phyloP scores from a whole-genome alignment of 306 rosid genomes.

The Sesbania bispinosa region DNA sequence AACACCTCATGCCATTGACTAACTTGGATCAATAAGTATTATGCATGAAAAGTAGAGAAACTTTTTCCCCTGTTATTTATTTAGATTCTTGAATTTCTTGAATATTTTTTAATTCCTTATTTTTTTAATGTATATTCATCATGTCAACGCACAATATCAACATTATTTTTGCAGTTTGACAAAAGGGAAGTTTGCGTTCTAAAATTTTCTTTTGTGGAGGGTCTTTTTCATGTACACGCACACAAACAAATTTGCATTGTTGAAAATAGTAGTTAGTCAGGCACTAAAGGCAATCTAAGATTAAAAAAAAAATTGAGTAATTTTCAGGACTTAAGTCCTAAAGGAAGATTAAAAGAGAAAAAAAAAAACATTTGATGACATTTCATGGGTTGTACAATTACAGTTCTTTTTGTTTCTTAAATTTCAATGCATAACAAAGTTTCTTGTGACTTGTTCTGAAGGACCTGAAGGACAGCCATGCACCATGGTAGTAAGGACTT shows the following conservation, averaged over 20 bases:
- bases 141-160: no score
- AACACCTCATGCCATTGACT: not conserved
- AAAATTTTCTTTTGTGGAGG: no score
- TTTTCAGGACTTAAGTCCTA: no score
- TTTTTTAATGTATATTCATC: no score
- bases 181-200: no score
- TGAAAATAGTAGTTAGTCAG: no score
- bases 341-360: not conserved
- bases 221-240: no score
- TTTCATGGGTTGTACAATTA: not conserved
- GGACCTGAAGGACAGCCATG: constrained; percentile 68
- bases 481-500: constrained; percentile 70
- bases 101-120: no score
- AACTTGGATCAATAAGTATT: not conserved
- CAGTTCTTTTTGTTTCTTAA: not conserved
- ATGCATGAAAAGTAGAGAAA: not conserved
- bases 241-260: no score
- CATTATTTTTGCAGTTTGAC: no score
- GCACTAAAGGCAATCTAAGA: no score
- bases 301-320: no score
- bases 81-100: not conserved
- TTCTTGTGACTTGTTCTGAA: constrained; percentile 25
- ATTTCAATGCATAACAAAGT: constrained; percentile 16
- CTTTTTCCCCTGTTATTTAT: not conserved
- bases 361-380: not conserved